Base-by-base conservation (phyloP, 805 yeast genomes). In the Wickerhamomyces canadensis region DNA sequence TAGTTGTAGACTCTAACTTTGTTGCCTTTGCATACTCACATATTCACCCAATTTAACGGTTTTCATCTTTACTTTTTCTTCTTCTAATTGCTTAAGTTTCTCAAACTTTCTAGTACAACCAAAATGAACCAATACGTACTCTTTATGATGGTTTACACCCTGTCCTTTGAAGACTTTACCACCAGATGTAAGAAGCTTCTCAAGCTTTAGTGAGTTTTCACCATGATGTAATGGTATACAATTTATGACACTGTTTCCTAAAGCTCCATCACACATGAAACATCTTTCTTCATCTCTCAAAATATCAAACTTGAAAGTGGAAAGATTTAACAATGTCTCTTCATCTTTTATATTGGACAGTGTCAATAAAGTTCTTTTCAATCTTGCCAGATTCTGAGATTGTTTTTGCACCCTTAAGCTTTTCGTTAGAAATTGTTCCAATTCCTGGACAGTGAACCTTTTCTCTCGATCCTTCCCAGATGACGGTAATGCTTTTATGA, bases 181-280 rank as follows among this genome's bases (percentile, higher is more conserved):
- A 6, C 14, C n/a, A n/a, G n/a, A n/a, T n/a, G n/a, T n/a, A n/a
- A n/a, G n/a, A n/a, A n/a, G n/a, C n/a, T n/a, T n/a, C n/a, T n/a
- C n/a, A n/a, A n/a, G n/a, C n/a, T n/a, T n/a, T n/a, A n/a, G n/a
- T n/a, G n/a, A n/a, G n/a, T n/a, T n/a, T n/a, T n/a, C n/a, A n/a
- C n/a, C n/a, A n/a, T n/a, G n/a, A n/a, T n/a, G n/a, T n/a, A n/a
- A n/a, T 27, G 73, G 72, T 25, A 65, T 64, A 18, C 71, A 70
- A 31, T 76, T 65, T 23, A 78, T 58, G 1, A 81, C 75, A 33
- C 75, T 68, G 43, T 66, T 67, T 3, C 80, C 80, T 24, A 82
- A 60, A 11, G 63, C 55, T 47, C 77, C 78, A 17, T 64, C 60
- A 57, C 95, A 86, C 14, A 76, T 66, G 3, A 58, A 49, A 53